Evolutionary conservation across 2,329 filamentous ascomycete species (phyloP), one percentile per base, ranked within the genome.

Genomic region (Ascochyta fabae): DNA sequence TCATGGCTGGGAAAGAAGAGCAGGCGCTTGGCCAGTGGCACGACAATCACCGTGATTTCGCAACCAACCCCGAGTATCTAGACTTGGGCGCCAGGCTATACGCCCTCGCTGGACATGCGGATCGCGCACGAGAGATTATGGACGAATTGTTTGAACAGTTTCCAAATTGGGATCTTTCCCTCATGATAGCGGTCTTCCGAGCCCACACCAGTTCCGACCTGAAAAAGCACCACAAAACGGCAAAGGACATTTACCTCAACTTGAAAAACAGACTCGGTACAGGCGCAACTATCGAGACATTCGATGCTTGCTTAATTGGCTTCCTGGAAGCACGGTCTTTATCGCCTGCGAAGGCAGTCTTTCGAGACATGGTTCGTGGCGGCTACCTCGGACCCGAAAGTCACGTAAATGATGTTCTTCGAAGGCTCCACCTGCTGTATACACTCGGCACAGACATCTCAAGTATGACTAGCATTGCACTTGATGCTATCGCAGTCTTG

Each of bases 301-400:
- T 93, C 65, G 92, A 96, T 71, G 79, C 84, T 57, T 83, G 93
- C 33, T 87, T 89, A 42, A 83, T 88, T 19, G 84, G 84, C 40
- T 91, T 96, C 67, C 77, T 96, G 24, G 80, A 86, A 22, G 82
- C 85, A 6, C 84, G 86, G 48, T 81, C 87, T 55, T 80, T 85
- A 6, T 84, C 89, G 56, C 82, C 87, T 56, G 91, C 90, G 0
- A 81, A 94, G 50, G 85, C 86, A 48, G 86, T 91, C 0, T 96
- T 96, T 73, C 90, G 89, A 64, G 91, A 96, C 72, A 96, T 96
- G 92, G 92, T 96, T 86, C 85, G 83, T 7, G 71, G 76, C 53
- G 76, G 77, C 41, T 74, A 75, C 9, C 53, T 73, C 2, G 69
- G 73, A n/a, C 69, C 77, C n/a, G 76, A 80, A 46, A 80, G 76